Evolutionary conservation across 441 rosid species (phyloP), one percentile per base, ranked within the genome.

Genomic region (Corymbia calophylla): DNA sequence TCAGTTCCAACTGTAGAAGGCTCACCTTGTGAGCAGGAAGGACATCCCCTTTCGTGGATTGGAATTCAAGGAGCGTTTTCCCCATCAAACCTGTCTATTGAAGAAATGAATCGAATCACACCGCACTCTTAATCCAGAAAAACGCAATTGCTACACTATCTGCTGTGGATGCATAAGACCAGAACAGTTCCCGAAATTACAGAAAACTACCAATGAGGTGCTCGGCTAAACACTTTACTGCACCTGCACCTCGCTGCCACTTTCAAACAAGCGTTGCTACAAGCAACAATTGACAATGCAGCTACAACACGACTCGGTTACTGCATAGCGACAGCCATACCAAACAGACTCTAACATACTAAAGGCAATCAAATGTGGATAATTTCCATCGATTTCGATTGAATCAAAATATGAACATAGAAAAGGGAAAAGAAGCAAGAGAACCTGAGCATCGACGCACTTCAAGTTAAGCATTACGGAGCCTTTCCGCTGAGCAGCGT

Each of bases 21-120:
- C 64, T 87, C 87, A 96, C 97, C 97, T 95, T 98, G 92, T 97
- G 99, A 92, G 99, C 94, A 88, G 99, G 99, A 92, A 98, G 98
- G 89, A 97, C 98, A 90, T 96, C 99, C 87, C 97, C 99, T 91
- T 96, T 97, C 53, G 94, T 96, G 9, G 99, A 98, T 91, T 97
- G 98, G 86, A 98, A 96, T 90, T 97, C 99, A 51, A 97, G 92
- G 49, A 98, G 97, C 53, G 96, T 93, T 92, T 97, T 96, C 35
- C 99, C 99, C 99, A 98, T 97, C 3, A 97, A 92, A 87, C 99
- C 99, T 66, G 99, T 93, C 95, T 96, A 88, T 89, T 89, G 53
- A 44, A 39, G 53, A 44, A 77, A 77, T 23, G 18, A 44, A 77
- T 77, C 1, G 0, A 44, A 77, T 77, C 84, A 77, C n/a, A 7